Evolutionary conservation across 352 stramenopile genomes (phyloP), one percentile per base, ranked within the genome.

Genomic region (Blastocystis sp.): DNA sequence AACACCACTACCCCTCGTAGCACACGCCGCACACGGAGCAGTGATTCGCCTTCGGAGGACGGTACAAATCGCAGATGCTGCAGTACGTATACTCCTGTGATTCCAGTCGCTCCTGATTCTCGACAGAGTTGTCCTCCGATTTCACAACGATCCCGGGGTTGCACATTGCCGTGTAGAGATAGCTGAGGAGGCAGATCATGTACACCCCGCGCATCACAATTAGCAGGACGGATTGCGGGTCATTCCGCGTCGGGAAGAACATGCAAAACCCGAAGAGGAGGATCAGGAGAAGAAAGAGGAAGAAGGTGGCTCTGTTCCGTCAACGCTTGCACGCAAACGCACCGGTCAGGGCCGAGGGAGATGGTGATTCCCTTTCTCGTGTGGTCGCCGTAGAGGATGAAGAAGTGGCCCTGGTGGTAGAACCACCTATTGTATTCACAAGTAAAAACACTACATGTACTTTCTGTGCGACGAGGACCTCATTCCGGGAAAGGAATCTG

Each of bases 41-140:
- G 33, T 85, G 74, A 13, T 39, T 69, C 4, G 74, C 74, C 12
- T 37, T 62, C 16, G 61, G 33, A 9, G 74, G 74, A 1, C 74
- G 74, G 66, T 85, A 85, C 61, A 85, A 37, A 29, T 85, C 50
- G 66, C 74, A 85, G 29, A 85, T 67, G 13, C 35, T 51, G 74
- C 74, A 85, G 41, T 85, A 85, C 26, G 31, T 37, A 31, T 69
- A 85, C 12, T 29, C 29, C 51, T 69, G 59, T 55, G 19, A 26
- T 69, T 85, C 74, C 21, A 85, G 55, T 35, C 60, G 24, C 19
- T 85, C 50, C 45, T 59, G 50, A 69, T 85, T 85, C 45, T 85
- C 74, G 41, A 85, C 51, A 16, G 50, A 33, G n/a, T 85, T 85
- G 37, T 85, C 55, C 45, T 85, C 74, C 3, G 65, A 29, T 4